Percentiles rank a stretch among this genome's conserved stretches.
Conservation (phyloP, 2,329 filamentous ascomycete genomes). For the Talaromyces pinophilus region DNA sequence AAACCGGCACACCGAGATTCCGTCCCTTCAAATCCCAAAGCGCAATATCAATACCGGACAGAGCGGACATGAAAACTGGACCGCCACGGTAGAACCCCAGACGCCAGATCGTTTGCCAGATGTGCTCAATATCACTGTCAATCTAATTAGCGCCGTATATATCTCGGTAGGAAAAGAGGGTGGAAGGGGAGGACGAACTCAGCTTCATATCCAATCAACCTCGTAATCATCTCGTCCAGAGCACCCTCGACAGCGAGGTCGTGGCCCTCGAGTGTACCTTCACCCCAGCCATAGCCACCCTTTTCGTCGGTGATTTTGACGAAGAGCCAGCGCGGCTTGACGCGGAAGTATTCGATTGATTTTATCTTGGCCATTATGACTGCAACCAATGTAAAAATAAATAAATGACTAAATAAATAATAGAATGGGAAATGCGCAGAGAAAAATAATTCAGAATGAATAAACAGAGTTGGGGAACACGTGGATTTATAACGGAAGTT, state of each 20-base stretch:
- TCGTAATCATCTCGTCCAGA: constrained; percentile 64
- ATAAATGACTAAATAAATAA: too few species aligned
- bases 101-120: constrained; percentile 75
- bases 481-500: constrained; percentile 7
- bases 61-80: constrained; percentile 76
- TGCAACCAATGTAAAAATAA: too few species aligned
- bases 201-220: constrained; percentile 67
- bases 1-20: constrained; percentile 66
- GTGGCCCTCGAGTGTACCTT: constrained; percentile 73
- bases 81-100: constrained; percentile 75
- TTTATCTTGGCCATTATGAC: constrained; percentile 62
- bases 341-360: constrained; percentile 70
- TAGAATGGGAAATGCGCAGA: neutral
- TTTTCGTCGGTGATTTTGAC: constrained; percentile 72
- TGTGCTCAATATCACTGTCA: constrained; percentile 72
- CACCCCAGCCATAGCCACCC: constrained; percentile 69
- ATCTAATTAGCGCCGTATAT: neutral
- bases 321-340: constrained; percentile 74
- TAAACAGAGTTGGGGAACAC: neutral
- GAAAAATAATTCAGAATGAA: neutral
- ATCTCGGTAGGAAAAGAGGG: neutral
- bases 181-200: constrained; percentile 51
- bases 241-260: constrained; percentile 73
- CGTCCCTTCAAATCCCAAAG: constrained; percentile 75
- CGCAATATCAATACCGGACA: constrained; percentile 76